Base-by-base conservation (phyloP, 257 asterid genomes). In the Petrea volubilis region DNA sequence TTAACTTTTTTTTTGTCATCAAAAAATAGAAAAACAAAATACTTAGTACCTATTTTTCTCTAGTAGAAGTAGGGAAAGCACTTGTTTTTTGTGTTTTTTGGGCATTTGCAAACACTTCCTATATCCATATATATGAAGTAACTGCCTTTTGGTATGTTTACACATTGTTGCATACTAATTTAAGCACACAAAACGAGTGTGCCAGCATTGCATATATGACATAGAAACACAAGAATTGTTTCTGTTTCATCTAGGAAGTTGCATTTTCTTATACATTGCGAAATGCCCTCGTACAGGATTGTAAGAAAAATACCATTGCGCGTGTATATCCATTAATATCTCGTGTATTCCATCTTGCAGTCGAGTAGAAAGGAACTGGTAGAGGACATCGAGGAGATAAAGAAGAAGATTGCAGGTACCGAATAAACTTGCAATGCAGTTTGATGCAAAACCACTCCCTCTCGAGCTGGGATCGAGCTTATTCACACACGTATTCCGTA, bases 331-430 rank as follows among this genome's bases (percentile, higher is more conserved):
- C 6, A 51, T 24, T 55, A 46, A 56, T 67, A 13, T 25, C 24
- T 18, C 13, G 13, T 40, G 12, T 33, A 31, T 2, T 13, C 20
- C 71, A n/a, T 44, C 34, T 68, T 74, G 79, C 95, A 93, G 98
- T 87, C 97, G 20, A 84, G 94, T 85, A 89, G 98, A 79, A 90
- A 87, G 77, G 96, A 93, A 77, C 78, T 93, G 79, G 94, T 80
- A 12, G 72, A 83, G 47, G 97, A 93, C 68, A 83, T 93, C 24
- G 98, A 93, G 80, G 79, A 72, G n/a, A 53, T 91, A 79, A 93
- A 93, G 92, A 93, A 87, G 94, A 91, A 91, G 85, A 89, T 93
- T 70, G 79, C 96, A 15, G 98, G 98, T 72, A 80, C 94, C 15
- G 95, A 88, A 66, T 88, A 82, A 77, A 58, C 50, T 51, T 64